phyloP scores from a whole-genome alignment of 139 green algal genomes.

The Nannochloris sp. region DNA sequence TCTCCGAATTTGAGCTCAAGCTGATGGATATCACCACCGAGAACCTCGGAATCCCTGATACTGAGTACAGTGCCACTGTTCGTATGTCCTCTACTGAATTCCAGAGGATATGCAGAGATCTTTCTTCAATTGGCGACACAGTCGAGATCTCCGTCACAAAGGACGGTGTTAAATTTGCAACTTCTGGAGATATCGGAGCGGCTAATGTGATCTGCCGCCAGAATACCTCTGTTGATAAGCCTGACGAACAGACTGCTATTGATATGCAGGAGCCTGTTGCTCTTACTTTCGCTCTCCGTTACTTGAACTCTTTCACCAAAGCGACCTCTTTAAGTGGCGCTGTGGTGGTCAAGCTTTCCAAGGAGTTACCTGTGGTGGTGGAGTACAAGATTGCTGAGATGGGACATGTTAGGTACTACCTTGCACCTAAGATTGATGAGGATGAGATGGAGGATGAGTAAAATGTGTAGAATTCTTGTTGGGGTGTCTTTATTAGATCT shows the following conservation, averaged over 20 bases:
- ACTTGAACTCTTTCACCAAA: constrained; percentile 97
- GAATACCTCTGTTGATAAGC: constrained; percentile 23
- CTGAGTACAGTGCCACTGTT: constrained; percentile 81
- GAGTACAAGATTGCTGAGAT: constrained; percentile 88
- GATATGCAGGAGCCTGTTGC: constrained; percentile 89
- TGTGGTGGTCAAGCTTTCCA: constrained; percentile 77
- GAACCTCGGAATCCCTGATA: constrained; percentile 94
- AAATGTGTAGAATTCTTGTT: too few relatives aligned
- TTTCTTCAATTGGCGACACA: constrained; percentile 91
- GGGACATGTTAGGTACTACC: constrained; percentile 67
- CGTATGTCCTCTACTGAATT: constrained; percentile 89
- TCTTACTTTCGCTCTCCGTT: constrained; percentile 94
- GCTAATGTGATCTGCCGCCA: constrained; percentile 82
- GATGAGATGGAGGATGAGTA: constrained; percentile 6
- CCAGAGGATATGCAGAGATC: constrained; percentile 78
- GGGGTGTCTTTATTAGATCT: too few relatives aligned
- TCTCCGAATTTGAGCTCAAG: constrained; percentile 97
- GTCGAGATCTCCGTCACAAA: constrained; percentile 87
- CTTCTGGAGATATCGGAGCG: constrained; percentile 88
- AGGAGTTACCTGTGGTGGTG: constrained; percentile 87
- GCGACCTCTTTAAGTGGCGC: constrained; percentile 42
- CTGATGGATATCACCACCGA: constrained; percentile 99
- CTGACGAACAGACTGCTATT: constrained; percentile 81
- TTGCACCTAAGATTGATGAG: constrained; percentile 73
- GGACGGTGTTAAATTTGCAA: constrained; percentile 96